Evolutionary conservation across 2,329 filamentous ascomycete genomes (phyloP).

Genomic region (Aspergillus novoparasiticus): DNA sequence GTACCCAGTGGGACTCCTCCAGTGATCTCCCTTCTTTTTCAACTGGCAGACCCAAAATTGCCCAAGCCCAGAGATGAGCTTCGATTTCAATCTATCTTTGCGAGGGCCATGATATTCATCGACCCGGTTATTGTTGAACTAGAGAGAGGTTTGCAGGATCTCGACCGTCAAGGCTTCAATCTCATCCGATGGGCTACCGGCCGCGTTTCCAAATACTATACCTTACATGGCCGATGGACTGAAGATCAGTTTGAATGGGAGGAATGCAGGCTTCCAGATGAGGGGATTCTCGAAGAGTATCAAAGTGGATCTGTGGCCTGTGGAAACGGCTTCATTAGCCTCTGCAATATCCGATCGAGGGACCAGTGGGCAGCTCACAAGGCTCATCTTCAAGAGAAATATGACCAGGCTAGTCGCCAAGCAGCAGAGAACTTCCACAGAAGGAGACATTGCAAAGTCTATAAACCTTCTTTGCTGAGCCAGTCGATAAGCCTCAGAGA

Average conservation of each 20-base stretch:
- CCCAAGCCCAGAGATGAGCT: neutral
- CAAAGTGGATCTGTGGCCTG: neutral
- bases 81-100: constrained; percentile 18
- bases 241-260: neutral
- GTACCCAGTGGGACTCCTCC: constrained; percentile 22
- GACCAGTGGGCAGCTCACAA: neutral
- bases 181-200: constrained; percentile 18
- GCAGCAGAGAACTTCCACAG: neutral
- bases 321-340: neutral
- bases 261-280: constrained; percentile 13
- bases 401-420: neutral
- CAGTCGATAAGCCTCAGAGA: neutral
- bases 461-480: constrained; percentile 11
- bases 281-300: neutral
- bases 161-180: constrained; percentile 9
- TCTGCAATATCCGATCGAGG: neutral
- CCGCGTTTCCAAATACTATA: constrained; percentile 25
- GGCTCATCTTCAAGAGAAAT: neutral
- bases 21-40: constrained; percentile 25
- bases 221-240: constrained; percentile 26
- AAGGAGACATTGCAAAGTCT: neutral
- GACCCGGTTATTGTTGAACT: constrained; percentile 26
- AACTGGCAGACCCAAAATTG: constrained; percentile 20
- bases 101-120: constrained; percentile 18
- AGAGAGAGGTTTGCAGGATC: neutral